A percentile compares a stretch with the other conserved stretches of the same genome.
Evolutionary conservation across 2,329 filamentous ascomycete genomes (phyloP).

Genomic region (Ophiognomonia clavigignenti-juglandacearum): DNA sequence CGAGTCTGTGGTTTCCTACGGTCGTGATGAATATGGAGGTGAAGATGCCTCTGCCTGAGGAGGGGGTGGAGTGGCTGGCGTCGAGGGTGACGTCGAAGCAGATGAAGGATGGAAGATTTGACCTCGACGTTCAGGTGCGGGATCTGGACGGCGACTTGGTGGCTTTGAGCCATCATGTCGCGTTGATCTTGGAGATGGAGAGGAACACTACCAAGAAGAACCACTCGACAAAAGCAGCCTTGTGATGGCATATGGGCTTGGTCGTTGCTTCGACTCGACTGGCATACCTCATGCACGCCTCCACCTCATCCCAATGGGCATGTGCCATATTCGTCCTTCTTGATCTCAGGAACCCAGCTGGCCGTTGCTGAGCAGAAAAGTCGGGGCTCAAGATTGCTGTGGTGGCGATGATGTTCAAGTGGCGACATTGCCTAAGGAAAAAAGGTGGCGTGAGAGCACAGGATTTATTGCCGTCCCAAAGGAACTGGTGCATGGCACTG

Average conservation of each 20-base stretch:
- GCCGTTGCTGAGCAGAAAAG: too few species aligned
- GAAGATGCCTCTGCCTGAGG: conserved; percentile 64
- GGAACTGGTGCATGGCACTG: too few species aligned
- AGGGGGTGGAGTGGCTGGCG: conserved; percentile 70
- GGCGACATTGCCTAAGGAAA: too few species aligned
- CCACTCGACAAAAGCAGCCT: background rate
- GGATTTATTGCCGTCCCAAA: too few species aligned
- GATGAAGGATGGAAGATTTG: conserved; percentile 67
- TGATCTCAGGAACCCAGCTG: background rate
- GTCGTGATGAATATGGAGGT: conserved; percentile 70
- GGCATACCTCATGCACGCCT: too few species aligned
- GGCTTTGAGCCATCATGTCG: conserved; percentile 64
- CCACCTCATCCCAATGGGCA: too few species aligned
- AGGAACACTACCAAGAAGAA: conserved; percentile 44
- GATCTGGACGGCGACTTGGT: conserved; percentile 62
- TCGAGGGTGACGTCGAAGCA: conserved; percentile 60
- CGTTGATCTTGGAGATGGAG: conserved; percentile 56
- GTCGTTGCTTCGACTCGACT: too few species aligned
- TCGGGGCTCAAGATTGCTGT: too few species aligned
- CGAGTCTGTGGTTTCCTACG: conserved; percentile 66
- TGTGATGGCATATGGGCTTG: too few species aligned
- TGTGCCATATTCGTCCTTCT: too few species aligned
- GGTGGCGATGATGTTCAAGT: too few species aligned
- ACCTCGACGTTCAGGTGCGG: conserved; percentile 65
- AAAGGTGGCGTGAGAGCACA: too few species aligned